phyloP scores from a whole-genome alignment of 176 grass and related monocot genomes.

The Rhynchospora tenuis region DNA sequence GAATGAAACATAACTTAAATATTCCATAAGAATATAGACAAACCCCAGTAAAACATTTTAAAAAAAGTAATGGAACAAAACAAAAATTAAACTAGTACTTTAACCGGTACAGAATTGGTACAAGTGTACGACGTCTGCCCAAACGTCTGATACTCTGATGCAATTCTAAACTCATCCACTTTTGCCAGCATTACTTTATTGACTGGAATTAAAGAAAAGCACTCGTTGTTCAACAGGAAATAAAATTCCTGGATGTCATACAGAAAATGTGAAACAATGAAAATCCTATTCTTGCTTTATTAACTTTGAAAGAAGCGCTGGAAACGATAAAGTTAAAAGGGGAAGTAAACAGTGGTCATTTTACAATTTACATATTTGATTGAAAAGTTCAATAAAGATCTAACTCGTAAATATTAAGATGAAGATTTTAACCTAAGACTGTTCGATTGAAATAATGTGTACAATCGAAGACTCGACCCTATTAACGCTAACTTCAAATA shows the following conservation, averaged over 20 bases:
- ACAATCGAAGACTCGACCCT: no score
- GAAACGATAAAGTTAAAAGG: conserved; percentile 2
- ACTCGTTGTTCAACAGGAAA: background rate
- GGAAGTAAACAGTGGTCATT: background rate
- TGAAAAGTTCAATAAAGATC: no score
- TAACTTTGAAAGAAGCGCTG: background rate
- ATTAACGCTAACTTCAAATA: no score
- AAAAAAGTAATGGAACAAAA: background rate
- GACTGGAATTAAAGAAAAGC: conserved; percentile 12
- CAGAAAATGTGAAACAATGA: conserved; percentile 3
- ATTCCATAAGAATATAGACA: no score
- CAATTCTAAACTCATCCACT: background rate
- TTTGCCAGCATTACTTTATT: conserved; percentile 19
- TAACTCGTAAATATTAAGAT: no score
- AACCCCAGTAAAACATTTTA: no score
- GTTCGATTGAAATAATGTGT: no score
- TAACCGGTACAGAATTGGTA: background rate
- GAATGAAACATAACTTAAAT: no score
- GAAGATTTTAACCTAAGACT: no score
- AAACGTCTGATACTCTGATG: background rate
- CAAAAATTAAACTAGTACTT: background rate
- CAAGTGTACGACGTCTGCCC: background rate
- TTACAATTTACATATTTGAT: background rate
- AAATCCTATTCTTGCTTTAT: background rate
- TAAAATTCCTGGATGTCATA: conserved; percentile 8